Conservation (phyloP, 2,329 filamentous ascomycete species). For the Monilinia polystroma region DNA sequence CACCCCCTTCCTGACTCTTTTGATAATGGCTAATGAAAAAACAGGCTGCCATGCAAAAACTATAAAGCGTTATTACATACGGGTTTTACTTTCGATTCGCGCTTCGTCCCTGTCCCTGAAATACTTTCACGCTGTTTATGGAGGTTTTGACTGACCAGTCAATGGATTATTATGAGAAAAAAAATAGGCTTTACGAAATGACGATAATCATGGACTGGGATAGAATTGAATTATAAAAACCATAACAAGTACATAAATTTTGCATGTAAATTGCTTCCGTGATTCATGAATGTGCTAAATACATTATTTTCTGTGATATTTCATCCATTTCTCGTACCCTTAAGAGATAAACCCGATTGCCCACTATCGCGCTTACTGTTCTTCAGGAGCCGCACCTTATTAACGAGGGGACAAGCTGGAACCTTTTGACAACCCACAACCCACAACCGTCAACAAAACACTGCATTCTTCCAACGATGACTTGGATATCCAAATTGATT, state of each 20-base stretch:
- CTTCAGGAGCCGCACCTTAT: conserved; percentile 19
- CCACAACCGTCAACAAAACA: neutral
- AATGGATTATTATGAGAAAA: conserved; percentile 21
- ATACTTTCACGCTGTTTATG: conserved; percentile 33
- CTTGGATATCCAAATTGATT: conserved; percentile 66
- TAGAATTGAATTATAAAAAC: conserved; percentile 35
- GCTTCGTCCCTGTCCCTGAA: conserved; percentile 30
- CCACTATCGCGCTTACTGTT: conserved; percentile 22
- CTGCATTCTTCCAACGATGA: conserved; percentile 52
- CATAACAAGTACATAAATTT: conserved; percentile 22
- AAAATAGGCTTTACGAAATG: conserved; percentile 29
- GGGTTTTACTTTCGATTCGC: conserved; percentile 23
- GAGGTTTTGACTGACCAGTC: conserved; percentile 28
- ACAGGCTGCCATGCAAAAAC: conserved; percentile 80
- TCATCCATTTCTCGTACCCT: neutral
- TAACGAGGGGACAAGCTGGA: conserved; percentile 17
- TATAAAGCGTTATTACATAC: conserved; percentile 56
- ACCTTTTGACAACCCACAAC: conserved; percentile 6
- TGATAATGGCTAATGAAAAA: conserved; percentile 30
- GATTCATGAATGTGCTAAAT: conserved; percentile 13
- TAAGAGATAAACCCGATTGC: neutral
- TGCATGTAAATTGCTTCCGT: neutral
- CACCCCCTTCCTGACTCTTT: neutral
- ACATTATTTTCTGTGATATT: neutral
- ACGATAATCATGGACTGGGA: conserved; percentile 37